Percentiles rank a stretch among this genome's conserved stretches.
These are phyloP conservation scores for Pichia inconspicua DNA, from an alignment of 1,139 yeast genomes.

Conservation along the genomic window DNA sequence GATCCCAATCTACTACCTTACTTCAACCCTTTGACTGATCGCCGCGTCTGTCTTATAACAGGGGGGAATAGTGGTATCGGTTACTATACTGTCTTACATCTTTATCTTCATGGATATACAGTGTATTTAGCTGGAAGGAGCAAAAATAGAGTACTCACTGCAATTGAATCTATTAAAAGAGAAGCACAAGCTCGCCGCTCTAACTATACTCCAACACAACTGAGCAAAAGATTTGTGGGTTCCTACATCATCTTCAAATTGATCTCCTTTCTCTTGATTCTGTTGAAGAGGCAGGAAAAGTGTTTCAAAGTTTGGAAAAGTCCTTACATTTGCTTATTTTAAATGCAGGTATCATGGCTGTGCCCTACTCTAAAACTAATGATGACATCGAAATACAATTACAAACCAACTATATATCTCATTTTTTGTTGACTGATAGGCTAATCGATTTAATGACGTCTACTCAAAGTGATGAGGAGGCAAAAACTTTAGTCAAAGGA, in stretches of 20 bases:
- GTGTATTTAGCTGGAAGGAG: conserved; percentile 71
- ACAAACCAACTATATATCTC: conserved; percentile 74
- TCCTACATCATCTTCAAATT: conserved; percentile 50
- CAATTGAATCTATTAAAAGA: conserved; percentile 44
- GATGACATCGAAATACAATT: conserved; percentile 71
- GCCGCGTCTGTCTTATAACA: conserved; percentile 62
- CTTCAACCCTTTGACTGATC: conserved; percentile 28
- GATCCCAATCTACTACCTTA: conserved; percentile 15
- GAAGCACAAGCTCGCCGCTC: conserved; percentile 41
- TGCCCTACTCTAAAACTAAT: conserved; percentile 53
- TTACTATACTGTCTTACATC: conserved; percentile 64
- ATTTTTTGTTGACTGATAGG: conserved; percentile 59
- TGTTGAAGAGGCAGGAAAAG: conserved; percentile 48
- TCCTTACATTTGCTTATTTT: conserved; percentile 57
- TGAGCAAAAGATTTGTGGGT: conserved; percentile 38
- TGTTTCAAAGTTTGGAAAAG: conserved; percentile 42
- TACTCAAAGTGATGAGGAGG: conserved; percentile 21
- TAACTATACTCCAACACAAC: conserved; percentile 18
- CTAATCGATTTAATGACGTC: conserved; percentile 45
- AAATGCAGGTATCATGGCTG: conserved; percentile 79
- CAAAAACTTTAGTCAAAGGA: background rate
- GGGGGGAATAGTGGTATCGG: conserved; percentile 84
- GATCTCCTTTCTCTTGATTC: conserved; percentile 55
- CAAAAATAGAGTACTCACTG: conserved; percentile 44
- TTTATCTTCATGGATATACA: conserved; percentile 69